Conservation (phyloP, 805 yeast species). For the Saccharomyces eubayanus region DNA sequence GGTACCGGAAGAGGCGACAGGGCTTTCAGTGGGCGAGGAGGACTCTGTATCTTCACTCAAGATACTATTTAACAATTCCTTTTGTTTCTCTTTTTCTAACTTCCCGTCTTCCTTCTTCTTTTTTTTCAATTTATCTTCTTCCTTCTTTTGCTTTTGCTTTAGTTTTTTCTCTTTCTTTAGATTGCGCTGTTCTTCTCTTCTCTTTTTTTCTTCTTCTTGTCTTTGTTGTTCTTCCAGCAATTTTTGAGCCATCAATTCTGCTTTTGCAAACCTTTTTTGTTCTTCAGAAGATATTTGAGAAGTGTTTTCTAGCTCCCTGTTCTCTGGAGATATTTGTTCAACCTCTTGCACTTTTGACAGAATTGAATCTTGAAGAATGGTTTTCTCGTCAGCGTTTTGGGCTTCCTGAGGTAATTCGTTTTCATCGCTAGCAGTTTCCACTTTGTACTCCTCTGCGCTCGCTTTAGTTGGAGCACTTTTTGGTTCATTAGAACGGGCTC, state of each 20-base stretch:
- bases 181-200: slow-evolving; percentile 4
- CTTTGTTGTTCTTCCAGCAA: slow-evolving; percentile 5
- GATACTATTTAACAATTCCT: not conserved
- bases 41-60: not conserved
- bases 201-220: slow-evolving; percentile 4
- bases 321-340: not conserved
- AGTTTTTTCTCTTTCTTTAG: slow-evolving; percentile 9
- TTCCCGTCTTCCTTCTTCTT: slow-evolving; percentile 2
- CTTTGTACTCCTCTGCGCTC: not conserved
- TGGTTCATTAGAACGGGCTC: not conserved
- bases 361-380: not conserved
- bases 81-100: slow-evolving; percentile 1
- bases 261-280: not conserved
- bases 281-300: not conserved
- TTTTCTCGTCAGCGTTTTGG: not conserved
- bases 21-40: not conserved
- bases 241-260: not conserved
- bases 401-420: not conserved
- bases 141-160: slow-evolving; percentile 9
- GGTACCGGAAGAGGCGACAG: not conserved
- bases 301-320: not conserved
- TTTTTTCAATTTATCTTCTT: slow-evolving; percentile 2
- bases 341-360: not conserved
- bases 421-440: not conserved
- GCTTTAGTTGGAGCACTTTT: not conserved